These are phyloP conservation scores for Diatrype stigma DNA, from an alignment of 2,329 filamentous ascomycete species.

Conservation along the genomic window DNA sequence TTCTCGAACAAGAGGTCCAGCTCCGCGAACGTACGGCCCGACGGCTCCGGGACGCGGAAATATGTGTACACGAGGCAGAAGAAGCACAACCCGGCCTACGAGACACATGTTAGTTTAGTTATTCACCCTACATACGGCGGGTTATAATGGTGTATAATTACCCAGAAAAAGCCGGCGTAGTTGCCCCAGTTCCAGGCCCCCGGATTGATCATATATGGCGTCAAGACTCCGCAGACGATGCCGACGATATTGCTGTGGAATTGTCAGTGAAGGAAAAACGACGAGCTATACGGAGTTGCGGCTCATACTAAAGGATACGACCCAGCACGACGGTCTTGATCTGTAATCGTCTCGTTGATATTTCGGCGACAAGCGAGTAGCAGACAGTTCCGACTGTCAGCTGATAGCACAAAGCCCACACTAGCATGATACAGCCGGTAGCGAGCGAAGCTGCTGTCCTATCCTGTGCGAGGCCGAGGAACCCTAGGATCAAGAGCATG, in stretches of 20 bases:
- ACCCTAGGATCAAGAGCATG: conserved; percentile 81
- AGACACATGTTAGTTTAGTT: conserved; percentile 9
- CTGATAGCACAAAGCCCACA: conserved; percentile 81
- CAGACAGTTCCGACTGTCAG: conserved; percentile 84
- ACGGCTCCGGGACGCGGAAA: conserved; percentile 76
- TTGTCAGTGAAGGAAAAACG: conserved; percentile 4
- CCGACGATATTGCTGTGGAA: conserved; percentile 65
- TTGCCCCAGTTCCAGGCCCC: conserved; percentile 84
- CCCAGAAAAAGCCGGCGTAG: conserved; percentile 84
- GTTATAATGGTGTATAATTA: no score
- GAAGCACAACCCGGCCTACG: conserved; percentile 68
- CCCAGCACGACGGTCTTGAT: conserved; percentile 91
- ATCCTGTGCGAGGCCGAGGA: conserved; percentile 72
- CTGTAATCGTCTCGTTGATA: conserved; percentile 76
- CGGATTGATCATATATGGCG: conserved; percentile 91
- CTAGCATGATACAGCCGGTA: conserved; percentile 79
- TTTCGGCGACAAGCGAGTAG: conserved; percentile 82
- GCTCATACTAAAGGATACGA: conserved; percentile 63
- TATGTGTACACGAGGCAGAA: conserved; percentile 77
- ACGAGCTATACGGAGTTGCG: conserved; percentile 10
- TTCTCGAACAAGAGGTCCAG: conserved; percentile 81
- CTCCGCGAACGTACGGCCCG: conserved; percentile 78
- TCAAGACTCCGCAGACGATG: conserved; percentile 77
- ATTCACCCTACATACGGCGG: no score
- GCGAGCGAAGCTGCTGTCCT: conserved; percentile 62